Evolutionary conservation across 177 flowering plant species (phyloP), one percentile per base, ranked within the genome.

Genomic region (Vitis hybrid): DNA sequence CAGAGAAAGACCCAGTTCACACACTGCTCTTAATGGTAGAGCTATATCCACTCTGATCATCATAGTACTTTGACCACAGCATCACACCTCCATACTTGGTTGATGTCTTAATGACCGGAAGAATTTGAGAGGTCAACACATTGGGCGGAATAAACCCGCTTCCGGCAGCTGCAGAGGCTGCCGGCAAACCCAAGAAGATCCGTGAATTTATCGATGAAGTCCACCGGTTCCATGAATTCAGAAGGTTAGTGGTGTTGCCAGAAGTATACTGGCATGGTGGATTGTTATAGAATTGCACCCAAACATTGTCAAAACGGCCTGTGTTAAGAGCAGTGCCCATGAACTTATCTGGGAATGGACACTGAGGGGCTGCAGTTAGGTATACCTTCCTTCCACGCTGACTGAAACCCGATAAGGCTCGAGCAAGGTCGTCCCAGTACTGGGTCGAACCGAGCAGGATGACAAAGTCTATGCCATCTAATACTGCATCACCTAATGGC

Each of bases 231-330:
- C 80, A 79, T 1, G 82, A 64, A 11, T 13, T 69, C 28, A 67
- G 2, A 10, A 80, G 72, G 11, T 68, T 69, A 10, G 14, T 17
- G 1, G 44, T 60, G 51, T 71, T 52, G 2, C 81, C 81, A 13
- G 70, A 11, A 17, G 31, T 62, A 55, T 74, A 83, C 31, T 81
- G 67, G 50, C 84, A 83, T 2, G 67, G 73, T 3, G 63, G 59
- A 56, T 83, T 83, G 67, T 83, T 77, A 56, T 81, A 83, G 73
- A 83, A 83, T 51, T 83, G 82, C 28, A 81, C 64, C 84, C 82
- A 83, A 9, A 79, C 78, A 50, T 73, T 77, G 71, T 83, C 84
- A 20, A 83, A 81, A 4, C 81, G 76, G 2, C 80, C 80, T 1
- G 81, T 77, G 15, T 57, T 63, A 2, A 83, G 68, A 1, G 84